These are phyloP conservation scores for Lepidium aucheri DNA, from an alignment of 345 rosid species.

Conservation along the genomic window DNA sequence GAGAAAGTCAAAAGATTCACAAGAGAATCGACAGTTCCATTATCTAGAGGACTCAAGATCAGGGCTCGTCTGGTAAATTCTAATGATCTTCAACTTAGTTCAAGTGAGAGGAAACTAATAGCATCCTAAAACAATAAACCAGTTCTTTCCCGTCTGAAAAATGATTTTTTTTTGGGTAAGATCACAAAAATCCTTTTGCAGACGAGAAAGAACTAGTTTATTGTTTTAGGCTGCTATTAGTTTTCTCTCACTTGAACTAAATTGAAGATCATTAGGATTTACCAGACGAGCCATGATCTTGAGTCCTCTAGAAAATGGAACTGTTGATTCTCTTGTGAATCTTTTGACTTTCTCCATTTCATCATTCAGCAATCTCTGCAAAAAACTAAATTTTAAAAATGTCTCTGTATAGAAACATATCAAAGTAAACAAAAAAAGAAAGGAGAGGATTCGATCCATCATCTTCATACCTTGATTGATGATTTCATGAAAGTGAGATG, in stretches of 20 bases:
- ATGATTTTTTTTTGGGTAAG: no score
- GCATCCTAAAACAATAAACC: no score
- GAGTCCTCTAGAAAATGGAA: constrained; percentile 67
- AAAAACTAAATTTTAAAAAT: not conserved
- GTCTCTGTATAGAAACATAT: not conserved
- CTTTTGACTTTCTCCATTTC: constrained; percentile 66
- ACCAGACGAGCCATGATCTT: constrained; percentile 63
- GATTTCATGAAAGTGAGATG: constrained; percentile 57
- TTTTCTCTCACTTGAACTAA: constrained; percentile 61
- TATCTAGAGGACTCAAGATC: no score
- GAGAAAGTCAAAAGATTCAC: no score
- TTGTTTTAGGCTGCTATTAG: constrained; percentile 64
- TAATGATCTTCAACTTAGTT: no score
- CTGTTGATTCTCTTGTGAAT: constrained; percentile 45
- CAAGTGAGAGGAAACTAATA: no score
- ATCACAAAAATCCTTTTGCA: constrained; percentile 49
- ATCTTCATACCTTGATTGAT: constrained; percentile 53
- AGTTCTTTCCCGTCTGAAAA: no score
- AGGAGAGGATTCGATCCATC: not conserved
- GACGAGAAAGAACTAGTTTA: constrained; percentile 76
- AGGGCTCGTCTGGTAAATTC: no score
- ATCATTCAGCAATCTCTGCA: constrained; percentile 59
- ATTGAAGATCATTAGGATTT: constrained; percentile 66
- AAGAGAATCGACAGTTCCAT: no score
- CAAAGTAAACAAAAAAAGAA: not conserved